A percentile compares a stretch with the other conserved stretches of the same genome.
phyloP scores from a whole-genome alignment of 441 rosid species.

The Jatropha multifida region DNA sequence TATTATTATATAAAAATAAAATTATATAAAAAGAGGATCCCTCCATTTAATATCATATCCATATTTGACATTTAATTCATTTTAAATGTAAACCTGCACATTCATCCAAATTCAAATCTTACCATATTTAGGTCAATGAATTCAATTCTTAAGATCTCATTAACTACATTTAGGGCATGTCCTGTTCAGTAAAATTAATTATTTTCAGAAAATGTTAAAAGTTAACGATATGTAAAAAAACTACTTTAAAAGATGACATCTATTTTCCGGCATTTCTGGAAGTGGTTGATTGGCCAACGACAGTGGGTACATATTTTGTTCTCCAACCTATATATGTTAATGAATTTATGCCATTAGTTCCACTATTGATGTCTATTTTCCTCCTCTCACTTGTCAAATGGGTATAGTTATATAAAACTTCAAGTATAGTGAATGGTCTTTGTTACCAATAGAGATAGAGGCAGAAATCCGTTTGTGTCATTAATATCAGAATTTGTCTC shows the following conservation, averaged over 20 bases:
- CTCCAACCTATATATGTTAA: not conserved
- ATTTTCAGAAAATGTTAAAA: no score
- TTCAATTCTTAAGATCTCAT: no score
- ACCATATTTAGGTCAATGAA: no score
- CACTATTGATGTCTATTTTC: not conserved
- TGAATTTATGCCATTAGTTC: not conserved
- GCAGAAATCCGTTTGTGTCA: slow-evolving; percentile 26
- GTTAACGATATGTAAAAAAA: no score
- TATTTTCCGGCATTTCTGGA: not conserved
- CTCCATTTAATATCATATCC: no score
- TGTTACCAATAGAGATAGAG: not conserved
- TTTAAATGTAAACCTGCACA: no score
- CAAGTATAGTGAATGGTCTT: not conserved
- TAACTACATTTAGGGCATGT: no score
- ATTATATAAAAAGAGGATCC: no score
- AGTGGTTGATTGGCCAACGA: not conserved
- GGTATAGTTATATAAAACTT: not conserved
- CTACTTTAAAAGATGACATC: not conserved
- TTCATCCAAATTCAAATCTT: no score
- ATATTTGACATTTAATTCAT: no score
- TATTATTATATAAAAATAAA: no score
- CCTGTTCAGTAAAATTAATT: no score
- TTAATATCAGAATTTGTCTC: slow-evolving; percentile 28
- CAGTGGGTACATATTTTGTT: not conserved
- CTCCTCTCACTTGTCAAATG: not conserved